Percentiles rank a stretch among this genome's conserved stretches.
phyloP scores from a whole-genome alignment of 1,139 yeast genomes.

The Saccharomycopsis phalli region DNA sequence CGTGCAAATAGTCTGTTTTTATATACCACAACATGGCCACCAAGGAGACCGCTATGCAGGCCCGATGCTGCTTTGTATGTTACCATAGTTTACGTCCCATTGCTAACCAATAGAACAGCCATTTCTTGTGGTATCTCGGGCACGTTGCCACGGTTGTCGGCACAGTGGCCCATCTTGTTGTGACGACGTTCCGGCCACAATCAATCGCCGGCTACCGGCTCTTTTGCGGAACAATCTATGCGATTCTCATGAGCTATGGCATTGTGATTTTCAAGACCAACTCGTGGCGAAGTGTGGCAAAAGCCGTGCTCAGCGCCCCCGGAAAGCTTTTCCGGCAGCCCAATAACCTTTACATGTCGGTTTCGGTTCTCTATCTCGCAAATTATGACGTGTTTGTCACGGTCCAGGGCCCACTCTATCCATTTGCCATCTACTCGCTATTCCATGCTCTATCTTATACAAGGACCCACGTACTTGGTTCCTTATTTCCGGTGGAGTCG shows the following conservation, averaged over 20 bases:
- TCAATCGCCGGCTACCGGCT: slow-evolving; percentile 1
- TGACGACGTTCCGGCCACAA: slow-evolving; percentile 2
- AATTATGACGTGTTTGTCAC: slow-evolving; percentile 6
- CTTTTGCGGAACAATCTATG: slow-evolving; percentile 4
- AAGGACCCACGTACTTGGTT: slow-evolving; percentile 28
- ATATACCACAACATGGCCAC: too few species aligned
- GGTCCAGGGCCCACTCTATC: slow-evolving; percentile 36
- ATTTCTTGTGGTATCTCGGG: slow-evolving; percentile 16
- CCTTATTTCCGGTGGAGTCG: slow-evolving; percentile 18
- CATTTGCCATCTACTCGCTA: slow-evolving; percentile 47
- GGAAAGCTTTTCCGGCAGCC: slow-evolving; percentile 5
- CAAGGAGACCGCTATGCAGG: background rate
- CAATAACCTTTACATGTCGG: slow-evolving; percentile 10
- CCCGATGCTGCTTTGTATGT: too few species aligned
- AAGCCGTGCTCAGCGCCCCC: slow-evolving; percentile 9
- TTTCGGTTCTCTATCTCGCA: slow-evolving; percentile 7
- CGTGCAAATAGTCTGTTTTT: too few species aligned
- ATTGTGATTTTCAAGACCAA: slow-evolving; percentile 16
- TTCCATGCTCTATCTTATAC: slow-evolving; percentile 50
- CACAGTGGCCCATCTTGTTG: slow-evolving; percentile 2
- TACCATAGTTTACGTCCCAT: background rate
- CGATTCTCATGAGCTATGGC: slow-evolving; percentile 9
- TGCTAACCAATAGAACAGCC: slow-evolving; percentile 7
- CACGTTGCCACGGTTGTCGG: slow-evolving; percentile 7
- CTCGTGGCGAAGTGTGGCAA: slow-evolving; percentile 4